phyloP scores from a whole-genome alignment of 1,139 yeast genomes.

The Groenewaldozyma auringiensis region DNA sequence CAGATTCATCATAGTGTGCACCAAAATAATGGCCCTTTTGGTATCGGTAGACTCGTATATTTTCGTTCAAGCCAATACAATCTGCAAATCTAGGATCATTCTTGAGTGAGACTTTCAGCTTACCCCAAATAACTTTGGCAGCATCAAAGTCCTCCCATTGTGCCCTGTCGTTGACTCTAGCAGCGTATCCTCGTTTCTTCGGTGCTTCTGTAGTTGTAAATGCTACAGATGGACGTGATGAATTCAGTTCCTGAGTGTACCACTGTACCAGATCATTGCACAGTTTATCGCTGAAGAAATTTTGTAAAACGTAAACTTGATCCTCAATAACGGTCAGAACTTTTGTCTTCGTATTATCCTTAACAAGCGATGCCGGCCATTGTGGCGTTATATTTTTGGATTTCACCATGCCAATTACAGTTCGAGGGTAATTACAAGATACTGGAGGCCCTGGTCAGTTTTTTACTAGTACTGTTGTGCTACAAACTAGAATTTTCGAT shows the following conservation, averaged over 20 bases:
- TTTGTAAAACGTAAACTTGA: conserved; percentile 44
- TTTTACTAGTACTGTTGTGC: too few species aligned
- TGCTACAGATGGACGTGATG: conserved; percentile 6
- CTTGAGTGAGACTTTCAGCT: conserved; percentile 32
- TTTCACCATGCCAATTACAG: too few species aligned
- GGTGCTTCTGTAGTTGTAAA: conserved; percentile 14
- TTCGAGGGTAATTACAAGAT: too few species aligned
- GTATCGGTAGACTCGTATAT: conserved; percentile 51
- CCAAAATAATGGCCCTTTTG: conserved; percentile 54
- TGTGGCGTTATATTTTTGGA: too few species aligned
- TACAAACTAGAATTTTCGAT: too few species aligned
- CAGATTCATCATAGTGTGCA: conserved; percentile 57
- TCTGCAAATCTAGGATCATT: conserved; percentile 25
- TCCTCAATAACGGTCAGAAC: conserved; percentile 13
- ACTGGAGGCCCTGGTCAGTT: too few species aligned
- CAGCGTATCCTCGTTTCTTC: conserved; percentile 44
- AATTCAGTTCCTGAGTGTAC: conserved; percentile 2
- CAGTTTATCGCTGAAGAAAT: conserved; percentile 38
- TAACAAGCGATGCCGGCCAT: not conserved
- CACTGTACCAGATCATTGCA: conserved; percentile 40
- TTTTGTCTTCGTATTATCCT: conserved; percentile 7
- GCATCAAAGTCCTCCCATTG: conserved; percentile 37
- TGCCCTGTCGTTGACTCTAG: conserved; percentile 50
- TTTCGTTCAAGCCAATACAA: conserved; percentile 51
- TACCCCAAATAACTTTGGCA: conserved; percentile 41